These are phyloP conservation scores for Acer campestre DNA, from an alignment of 345 rosid genomes.

Conservation along the genomic window DNA sequence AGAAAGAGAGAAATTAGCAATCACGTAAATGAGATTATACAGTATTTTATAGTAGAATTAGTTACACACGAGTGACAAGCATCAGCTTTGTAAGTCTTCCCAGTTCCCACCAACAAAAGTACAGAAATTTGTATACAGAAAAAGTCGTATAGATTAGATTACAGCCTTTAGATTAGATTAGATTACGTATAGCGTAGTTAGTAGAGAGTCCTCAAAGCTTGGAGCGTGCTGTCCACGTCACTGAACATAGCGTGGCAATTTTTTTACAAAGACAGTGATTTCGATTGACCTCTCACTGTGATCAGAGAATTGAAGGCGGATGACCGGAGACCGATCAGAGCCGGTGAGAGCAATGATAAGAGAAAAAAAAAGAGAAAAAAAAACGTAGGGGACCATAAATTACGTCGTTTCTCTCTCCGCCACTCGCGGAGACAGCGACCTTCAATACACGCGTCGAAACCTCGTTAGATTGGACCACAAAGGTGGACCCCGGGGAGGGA, in stretches of 20 bases:
- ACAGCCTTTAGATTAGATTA: neutral
- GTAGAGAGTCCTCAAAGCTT: conserved; percentile 27
- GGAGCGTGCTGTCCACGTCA: conserved; percentile 74
- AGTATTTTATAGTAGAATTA: neutral
- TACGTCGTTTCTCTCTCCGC: conserved; percentile 45
- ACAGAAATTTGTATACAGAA: conserved; percentile 17
- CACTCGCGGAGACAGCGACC: conserved; percentile 52
- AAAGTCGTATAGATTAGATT: neutral
- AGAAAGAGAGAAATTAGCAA: no score
- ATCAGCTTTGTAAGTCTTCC: neutral
- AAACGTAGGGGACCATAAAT: conserved; percentile 44
- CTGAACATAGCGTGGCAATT: conserved; percentile 24
- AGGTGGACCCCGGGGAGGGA: conserved; percentile 38
- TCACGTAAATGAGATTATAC: no score
- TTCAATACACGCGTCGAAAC: conserved; percentile 45
- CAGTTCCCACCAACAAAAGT: neutral
- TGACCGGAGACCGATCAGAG: conserved; percentile 21
- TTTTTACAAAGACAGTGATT: neutral
- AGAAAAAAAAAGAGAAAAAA: neutral
- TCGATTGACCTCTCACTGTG: neutral
- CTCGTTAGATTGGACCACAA: conserved; percentile 49
- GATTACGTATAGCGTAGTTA: neutral
- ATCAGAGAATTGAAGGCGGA: neutral
- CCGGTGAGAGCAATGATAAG: conserved; percentile 16
- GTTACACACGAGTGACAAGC: neutral